A percentile compares a stretch with the other conserved stretches of the same genome.
Evolutionary conservation across 768 basidiomycete species (phyloP).

Genomic region (Podaxis carcinomalis): DNA sequence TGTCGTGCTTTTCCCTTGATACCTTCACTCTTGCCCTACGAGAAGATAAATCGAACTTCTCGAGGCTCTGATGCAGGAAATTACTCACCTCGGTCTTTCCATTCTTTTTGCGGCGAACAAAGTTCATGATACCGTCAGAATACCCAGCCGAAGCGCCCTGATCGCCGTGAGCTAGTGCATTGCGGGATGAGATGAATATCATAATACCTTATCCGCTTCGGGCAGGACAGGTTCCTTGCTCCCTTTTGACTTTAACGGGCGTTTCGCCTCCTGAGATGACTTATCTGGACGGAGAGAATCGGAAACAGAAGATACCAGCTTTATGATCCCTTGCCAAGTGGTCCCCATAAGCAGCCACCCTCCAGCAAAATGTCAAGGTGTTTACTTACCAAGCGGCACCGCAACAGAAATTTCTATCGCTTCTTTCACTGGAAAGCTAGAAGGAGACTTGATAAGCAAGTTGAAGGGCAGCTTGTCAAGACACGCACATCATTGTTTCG

Average conservation of each 20-base stretch:
- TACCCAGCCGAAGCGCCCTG: neutral
- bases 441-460: neutral
- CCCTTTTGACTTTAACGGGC: neutral
- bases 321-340: neutral
- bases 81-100: neutral
- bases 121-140: neutral
- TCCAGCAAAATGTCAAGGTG: neutral
- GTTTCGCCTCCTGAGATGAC: neutral
- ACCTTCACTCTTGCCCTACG: neutral
- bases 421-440: constrained; percentile 1
- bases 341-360: neutral
- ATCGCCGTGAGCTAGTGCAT: neutral
- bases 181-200: neutral
- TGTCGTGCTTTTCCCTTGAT: neutral
- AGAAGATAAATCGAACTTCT: neutral
- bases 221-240: neutral
- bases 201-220: neutral
- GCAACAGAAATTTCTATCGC: neutral
- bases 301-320: neutral
- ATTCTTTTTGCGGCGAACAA: neutral
- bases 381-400: neutral
- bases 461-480: neutral
- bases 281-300: neutral
- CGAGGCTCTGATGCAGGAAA: neutral
- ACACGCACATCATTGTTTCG: constrained; percentile 40